Evolutionary conservation across 768 basidiomycete species (phyloP), one percentile per base, ranked within the genome.

Genomic region (Cyclocybe cylindracea): DNA sequence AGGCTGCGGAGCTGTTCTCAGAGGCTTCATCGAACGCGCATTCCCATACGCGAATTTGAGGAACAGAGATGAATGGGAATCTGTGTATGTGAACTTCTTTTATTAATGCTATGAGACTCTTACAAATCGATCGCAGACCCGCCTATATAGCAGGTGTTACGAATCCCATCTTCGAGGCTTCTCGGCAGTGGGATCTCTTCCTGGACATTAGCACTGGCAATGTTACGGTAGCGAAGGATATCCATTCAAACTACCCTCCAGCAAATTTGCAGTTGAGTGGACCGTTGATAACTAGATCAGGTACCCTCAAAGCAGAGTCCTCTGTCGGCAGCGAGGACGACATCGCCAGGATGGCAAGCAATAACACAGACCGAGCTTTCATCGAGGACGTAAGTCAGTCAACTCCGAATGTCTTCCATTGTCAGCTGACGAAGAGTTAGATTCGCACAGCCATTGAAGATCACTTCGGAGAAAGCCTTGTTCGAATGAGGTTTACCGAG

Each of bases 91-190:
- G 4, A 13, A 10, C 14, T 29, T 9, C 32, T 54, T 46, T 42
- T 19, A 29, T 16, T 33, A 54, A 7, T 46, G 14, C 10, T 9
- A 43, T 42, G 14, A 53, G 42, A 41, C 10, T 13, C 34, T 35
- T 7, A 56, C 45, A 4, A 34, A 36, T 57, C 94, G 24, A 24
- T 24, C 24, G 24, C 24, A 24, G 93, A 36, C 86, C 90, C 4
- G 96, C 92, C 10, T 99, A 87, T 64, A 94, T 99, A 46, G 97
- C 95, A 8, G 97, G 97, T 1, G 96, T 98, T 2, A 95, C 92
- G 1, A 99, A 99, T 62, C 97, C 95, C 2, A 94, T 98, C 41
- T 98, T 98, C 69, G 93, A 96, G 62, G 77, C 87, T 1, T 82
- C 88, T 0, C 84, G 86, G 0, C 79, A 83, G 10, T 99, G 97